Evolutionary conservation across 163 green algal genomes (phyloP), one percentile per base, ranked within the genome.

Genomic region (Scenedesmus sp.): DNA sequence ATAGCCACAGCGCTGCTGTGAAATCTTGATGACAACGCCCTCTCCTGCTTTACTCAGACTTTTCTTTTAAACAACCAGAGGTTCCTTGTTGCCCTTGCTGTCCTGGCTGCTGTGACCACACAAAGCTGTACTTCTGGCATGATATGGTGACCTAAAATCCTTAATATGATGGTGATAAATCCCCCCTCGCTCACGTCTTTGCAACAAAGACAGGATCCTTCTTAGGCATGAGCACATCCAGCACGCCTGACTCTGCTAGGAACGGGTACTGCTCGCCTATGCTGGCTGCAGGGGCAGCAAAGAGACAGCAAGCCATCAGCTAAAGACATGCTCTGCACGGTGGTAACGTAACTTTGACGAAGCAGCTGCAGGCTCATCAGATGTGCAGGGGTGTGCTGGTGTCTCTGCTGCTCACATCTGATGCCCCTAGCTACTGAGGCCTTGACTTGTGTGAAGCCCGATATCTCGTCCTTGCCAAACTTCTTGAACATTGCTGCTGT

Each of bases 191-290:
- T 94, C 90, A 99, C 97, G 97, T 97, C 90, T 99, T 99, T 26
- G 97, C 97, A 5, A 99, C 66, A 20, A 96, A 95, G 1, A 99
- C 89, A 9, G 97, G 94, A 70, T 98, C 96, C 90, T 99, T 99
- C 92, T 99, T 99, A 8, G 98, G 98, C 15, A 99, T 93, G 0
- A 99, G 92, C 5, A 96, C 94, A 20, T 99, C 98, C n/a, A 99
- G 96, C 26, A 97, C 94, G 3, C 96, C 96, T 12, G 87, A 96
- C 66, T 98, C 94, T 59, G 97, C 95, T n/a, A 99, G 93, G 26
- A 91, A 97, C 0, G 98, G 98, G 90, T 99, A 99, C 79, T 97
- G 94, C 62, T 98, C 96, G 16, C 90, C 95, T 46, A 99, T 97
- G 85, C 97, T 97, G 26, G 93, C 97, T 99, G 95, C 94, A 96